phyloP scores from a whole-genome alignment of 352 stramenopile species.

The Hyaloperonospora brassicae region DNA sequence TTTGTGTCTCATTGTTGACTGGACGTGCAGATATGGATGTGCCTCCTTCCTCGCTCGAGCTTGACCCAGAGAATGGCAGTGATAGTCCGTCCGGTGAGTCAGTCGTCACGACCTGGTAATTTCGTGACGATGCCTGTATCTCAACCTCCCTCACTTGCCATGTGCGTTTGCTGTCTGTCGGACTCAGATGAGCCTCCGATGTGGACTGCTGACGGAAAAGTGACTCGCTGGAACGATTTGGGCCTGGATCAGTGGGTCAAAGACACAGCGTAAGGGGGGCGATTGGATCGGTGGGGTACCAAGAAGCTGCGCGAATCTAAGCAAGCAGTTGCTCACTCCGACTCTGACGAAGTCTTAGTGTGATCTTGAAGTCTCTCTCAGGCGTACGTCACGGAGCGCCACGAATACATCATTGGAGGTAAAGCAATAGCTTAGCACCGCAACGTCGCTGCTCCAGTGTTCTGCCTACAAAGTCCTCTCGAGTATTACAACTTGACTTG shows the following conservation, averaged over 20 bases:
- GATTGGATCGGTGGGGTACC: no score
- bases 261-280: constrained; percentile 24
- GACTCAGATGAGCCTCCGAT: constrained; percentile 42
- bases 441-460: no score
- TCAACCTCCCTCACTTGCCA: not conserved
- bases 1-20: not conserved
- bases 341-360: constrained; percentile 40
- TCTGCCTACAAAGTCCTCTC: no score
- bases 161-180: not conserved
- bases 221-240: constrained; percentile 75
- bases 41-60: constrained; percentile 33
- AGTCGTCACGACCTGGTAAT: not conserved
- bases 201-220: constrained; percentile 46
- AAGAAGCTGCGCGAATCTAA: constrained; percentile 29
- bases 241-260: constrained; percentile 58
- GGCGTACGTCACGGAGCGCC: constrained; percentile 29
- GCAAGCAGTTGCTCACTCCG: constrained; percentile 50
- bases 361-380: constrained; percentile 25
- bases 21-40: constrained; percentile 60
- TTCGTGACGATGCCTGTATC: not conserved
- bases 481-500: no score
- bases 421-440: constrained; percentile 16
- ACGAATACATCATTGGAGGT: constrained; percentile 59
- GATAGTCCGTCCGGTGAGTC: constrained; percentile 38
- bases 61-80: constrained; percentile 40